These are phyloP conservation scores for Streptanthus diversifolius DNA, from an alignment of 345 rosid species.

Conservation along the genomic window DNA sequence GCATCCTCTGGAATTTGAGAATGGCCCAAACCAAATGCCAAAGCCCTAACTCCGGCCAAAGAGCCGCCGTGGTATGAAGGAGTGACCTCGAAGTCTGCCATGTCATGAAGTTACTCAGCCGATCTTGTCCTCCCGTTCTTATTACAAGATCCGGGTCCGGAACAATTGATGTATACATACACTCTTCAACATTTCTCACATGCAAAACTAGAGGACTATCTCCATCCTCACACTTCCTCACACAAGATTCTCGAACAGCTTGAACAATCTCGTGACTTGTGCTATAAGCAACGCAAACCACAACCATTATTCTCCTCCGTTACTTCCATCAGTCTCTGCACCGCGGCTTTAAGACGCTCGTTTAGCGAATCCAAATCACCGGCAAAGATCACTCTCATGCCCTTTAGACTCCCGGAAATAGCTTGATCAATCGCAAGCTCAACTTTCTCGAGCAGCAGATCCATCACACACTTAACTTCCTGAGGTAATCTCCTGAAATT, in stretches of 20 bases:
- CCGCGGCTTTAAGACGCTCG: constrained; percentile 42
- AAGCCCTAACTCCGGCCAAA: constrained; percentile 75
- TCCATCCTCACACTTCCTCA: constrained; percentile 26
- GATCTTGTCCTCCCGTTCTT: constrained; percentile 65
- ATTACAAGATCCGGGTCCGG: constrained; percentile 69
- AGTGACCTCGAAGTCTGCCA: constrained; percentile 56
- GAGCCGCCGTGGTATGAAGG: constrained; percentile 41
- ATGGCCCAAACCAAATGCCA: constrained; percentile 62
- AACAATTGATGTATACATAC: constrained; percentile 47
- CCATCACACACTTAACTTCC: constrained; percentile 67
- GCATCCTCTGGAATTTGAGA: constrained; percentile 47
- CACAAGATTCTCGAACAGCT: constrained; percentile 61
- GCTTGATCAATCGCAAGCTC: constrained; percentile 12
- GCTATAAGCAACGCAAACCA: constrained; percentile 55
- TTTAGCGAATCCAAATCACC: constrained; percentile 42
- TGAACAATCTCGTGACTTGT: constrained; percentile 72
- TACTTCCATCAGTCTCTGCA: constrained; percentile 54
- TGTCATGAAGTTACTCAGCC: constrained; percentile 58
- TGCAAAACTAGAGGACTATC: constrained; percentile 26
- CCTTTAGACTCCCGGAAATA: constrained; percentile 37
- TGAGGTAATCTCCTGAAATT: constrained; percentile 67
- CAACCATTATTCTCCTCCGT: constrained; percentile 42
- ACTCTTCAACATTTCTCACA: constrained; percentile 45
- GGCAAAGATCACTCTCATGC: constrained; percentile 43
- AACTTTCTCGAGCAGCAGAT: constrained; percentile 34